Evolutionary conservation across 1,284 basidiomycete genomes (phyloP), one percentile per base, ranked within the genome.

Genomic region (Trichosporon coremiiforme): DNA sequence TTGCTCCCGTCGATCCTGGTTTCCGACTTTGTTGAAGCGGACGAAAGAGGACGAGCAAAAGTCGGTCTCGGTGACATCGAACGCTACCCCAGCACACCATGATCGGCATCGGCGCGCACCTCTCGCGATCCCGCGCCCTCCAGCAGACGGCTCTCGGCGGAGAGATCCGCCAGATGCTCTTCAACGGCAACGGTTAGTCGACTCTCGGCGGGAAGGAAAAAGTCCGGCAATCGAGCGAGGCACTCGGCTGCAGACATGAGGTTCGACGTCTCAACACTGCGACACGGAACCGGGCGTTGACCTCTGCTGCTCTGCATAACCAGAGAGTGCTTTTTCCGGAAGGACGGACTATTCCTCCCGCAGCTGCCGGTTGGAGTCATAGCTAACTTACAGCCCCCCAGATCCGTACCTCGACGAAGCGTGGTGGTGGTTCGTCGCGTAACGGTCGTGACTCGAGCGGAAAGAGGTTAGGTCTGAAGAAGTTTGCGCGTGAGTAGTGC

Each of bases 371-470:
- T n/a, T 62, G 15, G 31, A 9, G 55, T 10, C 9, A 29, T 33
- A 38, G 64, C 67, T 68, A 36, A 75, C 66, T 4, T 29, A 0
- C 73, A 76, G 75, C 68, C 57, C 67, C 74, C 4, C 89, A 94
- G 69, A 86, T 95, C 68, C 90, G 95, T 82, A 95, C 91, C 25
- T 93, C 95, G 60, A 97, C 95, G 68, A 98, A 98, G 84, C 90
- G 93, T 67, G 94, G 94, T 67, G 95, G 95, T 79, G 95, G 95
- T 67, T 92, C 91, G 31, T 91, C 94, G 4, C 89, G 90, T 81
- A 97, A 97, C 81, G 90, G 94, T 75, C 90, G 95, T 74, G 91
- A 92, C 72, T 94, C 93, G 2, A 90, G 93, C 38, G 95, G 95
- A 75, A 91, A 93, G 84, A 89, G 95, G 47, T 84, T 98, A 63